These are phyloP conservation scores for Fraxinus pennsylvanica DNA, from an alignment of 257 asterid species.

Conservation along the genomic window DNA sequence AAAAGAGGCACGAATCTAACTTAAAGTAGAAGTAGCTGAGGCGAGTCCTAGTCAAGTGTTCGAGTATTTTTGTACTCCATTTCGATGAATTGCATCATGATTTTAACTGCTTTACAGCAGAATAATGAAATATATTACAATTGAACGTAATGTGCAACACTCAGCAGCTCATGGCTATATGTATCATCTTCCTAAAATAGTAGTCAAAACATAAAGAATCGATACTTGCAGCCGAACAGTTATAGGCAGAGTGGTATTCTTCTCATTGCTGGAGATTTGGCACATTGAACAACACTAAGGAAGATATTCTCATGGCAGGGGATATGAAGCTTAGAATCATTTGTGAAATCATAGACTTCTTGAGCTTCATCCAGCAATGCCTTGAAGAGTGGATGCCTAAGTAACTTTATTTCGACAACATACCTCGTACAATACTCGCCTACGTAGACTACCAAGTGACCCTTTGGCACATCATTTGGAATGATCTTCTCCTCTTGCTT, in stretches of 20 bases:
- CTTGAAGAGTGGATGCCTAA: conserved; percentile 74
- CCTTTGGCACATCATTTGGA: conserved; percentile 84
- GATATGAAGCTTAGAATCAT: conserved; percentile 66
- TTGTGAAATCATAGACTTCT: conserved; percentile 61
- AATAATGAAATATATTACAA: conserved; percentile 35
- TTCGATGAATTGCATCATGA: neutral
- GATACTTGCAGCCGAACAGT: conserved; percentile 22
- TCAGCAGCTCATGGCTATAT: conserved; percentile 20
- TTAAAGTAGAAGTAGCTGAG: neutral
- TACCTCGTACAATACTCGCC: conserved; percentile 71
- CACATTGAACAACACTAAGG: conserved; percentile 65
- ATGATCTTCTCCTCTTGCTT: conserved; percentile 48
- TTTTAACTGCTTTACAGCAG: neutral
- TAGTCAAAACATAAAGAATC: conserved; percentile 24
- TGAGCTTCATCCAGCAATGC: conserved; percentile 81
- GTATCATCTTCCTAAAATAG: conserved; percentile 33
- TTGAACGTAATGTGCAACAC: conserved; percentile 33
- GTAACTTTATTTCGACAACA: conserved; percentile 64
- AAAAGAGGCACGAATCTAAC: no score
- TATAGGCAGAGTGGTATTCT: conserved; percentile 47
- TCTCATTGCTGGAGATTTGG: conserved; percentile 55
- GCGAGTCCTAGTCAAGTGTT: neutral
- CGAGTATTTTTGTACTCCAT: neutral
- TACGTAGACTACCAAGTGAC: conserved; percentile 81
- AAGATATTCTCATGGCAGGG: conserved; percentile 80